Percentiles rank a stretch among this genome's conserved stretches.
These are phyloP conservation scores for Hawksworthiomyces lignivorus DNA, from an alignment of 2,329 filamentous ascomycete genomes.

Conservation along the genomic window DNA sequence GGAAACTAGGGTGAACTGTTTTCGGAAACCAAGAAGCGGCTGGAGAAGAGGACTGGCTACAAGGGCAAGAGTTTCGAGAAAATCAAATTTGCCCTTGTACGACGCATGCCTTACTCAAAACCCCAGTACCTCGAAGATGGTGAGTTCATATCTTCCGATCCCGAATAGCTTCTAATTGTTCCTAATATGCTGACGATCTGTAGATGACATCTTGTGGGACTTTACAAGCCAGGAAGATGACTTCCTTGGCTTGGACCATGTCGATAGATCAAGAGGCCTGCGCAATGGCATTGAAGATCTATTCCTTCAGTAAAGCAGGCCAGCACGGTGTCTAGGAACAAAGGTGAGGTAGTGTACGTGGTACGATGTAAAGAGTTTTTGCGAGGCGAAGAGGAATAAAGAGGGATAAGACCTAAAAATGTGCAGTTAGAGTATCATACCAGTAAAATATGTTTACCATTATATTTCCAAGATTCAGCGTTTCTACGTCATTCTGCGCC, in stretches of 20 bases:
- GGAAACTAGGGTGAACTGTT: constrained; percentile 70
- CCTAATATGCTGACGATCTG: constrained; percentile 17
- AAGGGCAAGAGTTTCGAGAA: constrained; percentile 99
- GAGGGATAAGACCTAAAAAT: constrained; percentile 1
- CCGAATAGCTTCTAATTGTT: not conserved
- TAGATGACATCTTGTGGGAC: constrained; percentile 54
- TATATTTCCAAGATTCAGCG: too few species aligned
- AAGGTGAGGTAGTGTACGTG: constrained; percentile 3
- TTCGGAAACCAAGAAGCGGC: constrained; percentile 84
- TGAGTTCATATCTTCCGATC: constrained; percentile 40
- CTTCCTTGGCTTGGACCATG: constrained; percentile 57
- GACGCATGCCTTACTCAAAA: constrained; percentile 64
- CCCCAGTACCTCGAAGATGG: constrained; percentile 82
- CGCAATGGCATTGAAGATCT: constrained; percentile 56
- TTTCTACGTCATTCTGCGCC: too few species aligned
- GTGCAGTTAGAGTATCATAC: constrained; percentile 7
- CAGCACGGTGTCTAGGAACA: too few species aligned
- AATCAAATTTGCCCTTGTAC: constrained; percentile 86
- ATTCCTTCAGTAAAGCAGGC: constrained; percentile 39
- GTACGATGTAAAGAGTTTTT: not conserved
- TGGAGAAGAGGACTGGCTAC: constrained; percentile 85
- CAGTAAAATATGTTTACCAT: constrained; percentile 10
- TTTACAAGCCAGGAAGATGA: constrained; percentile 48
- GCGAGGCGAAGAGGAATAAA: not conserved
- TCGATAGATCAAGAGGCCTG: constrained; percentile 50